Evolutionary conservation across 441 rosid species (phyloP).

Genomic region (Daphne laureola): DNA sequence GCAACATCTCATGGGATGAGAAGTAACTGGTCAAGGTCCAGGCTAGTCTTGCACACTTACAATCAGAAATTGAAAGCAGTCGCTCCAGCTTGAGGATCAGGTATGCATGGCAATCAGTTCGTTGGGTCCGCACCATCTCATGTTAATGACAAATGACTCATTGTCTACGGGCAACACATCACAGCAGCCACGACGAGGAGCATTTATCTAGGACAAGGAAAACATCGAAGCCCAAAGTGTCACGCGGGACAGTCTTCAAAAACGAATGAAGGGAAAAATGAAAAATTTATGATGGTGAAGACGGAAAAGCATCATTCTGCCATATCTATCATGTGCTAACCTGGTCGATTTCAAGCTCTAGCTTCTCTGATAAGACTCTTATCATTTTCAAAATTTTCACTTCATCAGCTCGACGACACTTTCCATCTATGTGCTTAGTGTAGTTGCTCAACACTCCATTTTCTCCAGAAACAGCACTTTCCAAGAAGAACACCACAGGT

Average conservation of each 20-base stretch:
- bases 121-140: constrained; percentile 48
- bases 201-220: constrained; percentile 36
- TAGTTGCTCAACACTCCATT: constrained; percentile 55
- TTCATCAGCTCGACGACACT: constrained; percentile 40
- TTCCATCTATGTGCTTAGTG: constrained; percentile 27
- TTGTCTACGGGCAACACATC: constrained; percentile 42
- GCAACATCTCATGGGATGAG: background rate
- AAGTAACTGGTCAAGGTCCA: constrained; percentile 1
- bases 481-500: constrained; percentile 54
- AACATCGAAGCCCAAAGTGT: too few relatives aligned
- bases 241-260: too few relatives aligned
- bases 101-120: constrained; percentile 68
- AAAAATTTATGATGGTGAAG: background rate
- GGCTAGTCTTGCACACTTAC: constrained; percentile 6
- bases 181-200: constrained; percentile 76
- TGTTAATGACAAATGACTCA: constrained; percentile 52
- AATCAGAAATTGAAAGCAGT: constrained; percentile 8
- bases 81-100: constrained; percentile 18
- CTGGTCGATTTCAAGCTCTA: constrained; percentile 42
- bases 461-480: constrained; percentile 35
- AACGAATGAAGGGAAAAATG: background rate
- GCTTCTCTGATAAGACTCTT: constrained; percentile 40
- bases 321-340: constrained; percentile 23
- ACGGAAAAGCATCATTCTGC: background rate
- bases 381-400: constrained; percentile 37